These are phyloP conservation scores for Brettanomyces sp. DNA, from an alignment of 805 yeast species.

Conservation along the genomic window DNA sequence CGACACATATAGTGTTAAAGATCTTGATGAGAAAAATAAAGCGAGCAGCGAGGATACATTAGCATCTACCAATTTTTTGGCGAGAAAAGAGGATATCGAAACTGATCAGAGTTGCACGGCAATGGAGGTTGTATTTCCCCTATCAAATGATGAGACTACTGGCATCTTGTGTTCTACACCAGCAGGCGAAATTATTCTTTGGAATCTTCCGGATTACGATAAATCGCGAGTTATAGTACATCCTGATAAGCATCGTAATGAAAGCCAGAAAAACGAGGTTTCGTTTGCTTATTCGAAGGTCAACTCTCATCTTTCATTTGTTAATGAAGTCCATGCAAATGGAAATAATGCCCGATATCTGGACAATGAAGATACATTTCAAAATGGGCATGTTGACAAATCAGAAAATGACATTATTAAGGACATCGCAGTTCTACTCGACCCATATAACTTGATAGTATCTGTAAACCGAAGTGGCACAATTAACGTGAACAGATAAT, in stretches of 20 bases:
- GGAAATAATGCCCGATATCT: conserved; percentile 4
- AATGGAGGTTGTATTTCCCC: conserved; percentile 6
- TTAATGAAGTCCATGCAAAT: conserved; percentile 27
- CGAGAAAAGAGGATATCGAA: conserved; percentile 4
- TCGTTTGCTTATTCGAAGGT: conserved; percentile 25
- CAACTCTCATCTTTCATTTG: conserved; percentile 30
- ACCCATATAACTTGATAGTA: conserved; percentile 40
- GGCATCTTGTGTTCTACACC: conserved; percentile 12
- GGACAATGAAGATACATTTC: conserved; percentile 4
- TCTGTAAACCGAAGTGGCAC: conserved; percentile 62
- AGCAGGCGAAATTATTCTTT: conserved; percentile 21
- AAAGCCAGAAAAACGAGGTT: background rate
- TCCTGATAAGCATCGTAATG: background rate
- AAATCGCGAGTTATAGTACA: conserved; percentile 25
- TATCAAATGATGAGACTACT: conserved; percentile 5
- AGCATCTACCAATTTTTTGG: conserved; percentile 5
- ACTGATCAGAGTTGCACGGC: conserved; percentile 20
- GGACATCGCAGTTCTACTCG: background rate
- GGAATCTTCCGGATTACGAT: conserved; percentile 28
- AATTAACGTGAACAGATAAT: conserved; percentile 46
- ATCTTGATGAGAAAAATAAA: conserved; percentile 14
- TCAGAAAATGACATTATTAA: conserved; percentile 4
- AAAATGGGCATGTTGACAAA: conserved; percentile 32
- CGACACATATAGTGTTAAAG: conserved; percentile 18
- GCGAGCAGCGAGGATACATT: conserved; percentile 14